Evolutionary conservation across 2,329 filamentous ascomycete genomes (phyloP).

Genomic region (Byssothecium circinans): DNA sequence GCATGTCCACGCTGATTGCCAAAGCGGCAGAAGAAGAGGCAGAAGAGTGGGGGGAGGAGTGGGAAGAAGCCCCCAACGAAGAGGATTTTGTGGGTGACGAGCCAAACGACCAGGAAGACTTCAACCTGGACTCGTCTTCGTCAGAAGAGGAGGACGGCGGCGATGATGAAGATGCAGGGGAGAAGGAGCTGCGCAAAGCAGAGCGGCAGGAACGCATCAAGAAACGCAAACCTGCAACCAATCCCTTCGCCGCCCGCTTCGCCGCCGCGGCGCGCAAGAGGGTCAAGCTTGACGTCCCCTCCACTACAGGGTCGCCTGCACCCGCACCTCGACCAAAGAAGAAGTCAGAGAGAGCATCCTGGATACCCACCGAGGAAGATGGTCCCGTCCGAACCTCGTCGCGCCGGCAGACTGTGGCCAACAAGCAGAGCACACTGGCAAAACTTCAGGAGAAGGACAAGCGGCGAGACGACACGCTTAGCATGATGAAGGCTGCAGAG

Average conservation of each 20-base stretch:
- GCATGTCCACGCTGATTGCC: constrained; percentile 44
- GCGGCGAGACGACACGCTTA: constrained; percentile 69
- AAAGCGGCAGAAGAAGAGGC: constrained; percentile 42
- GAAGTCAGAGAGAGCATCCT: constrained; percentile 70
- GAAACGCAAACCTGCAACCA: constrained; percentile 75
- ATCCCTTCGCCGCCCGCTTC: constrained; percentile 41
- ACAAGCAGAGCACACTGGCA: constrained; percentile 60
- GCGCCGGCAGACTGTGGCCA: constrained; percentile 64
- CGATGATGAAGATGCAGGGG: constrained; percentile 81
- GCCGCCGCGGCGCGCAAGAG: constrained; percentile 44
- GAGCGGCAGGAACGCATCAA: constrained; percentile 66
- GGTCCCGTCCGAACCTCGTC: constrained; percentile 64
- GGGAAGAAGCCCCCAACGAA: constrained; percentile 67
- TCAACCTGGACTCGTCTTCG: constrained; percentile 78
- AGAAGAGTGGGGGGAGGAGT: constrained; percentile 52
- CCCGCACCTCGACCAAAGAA: constrained; percentile 61
- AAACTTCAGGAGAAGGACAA: constrained; percentile 75
- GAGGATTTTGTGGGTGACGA: constrained; percentile 55
- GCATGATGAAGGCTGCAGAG: constrained; percentile 63
- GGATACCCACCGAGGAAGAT: constrained; percentile 66
- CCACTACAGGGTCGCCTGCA: constrained; percentile 49
- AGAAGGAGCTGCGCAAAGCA: constrained; percentile 79
- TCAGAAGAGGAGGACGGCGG: constrained; percentile 74
- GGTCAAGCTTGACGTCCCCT: constrained; percentile 42
- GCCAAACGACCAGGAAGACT: constrained; percentile 65